These are phyloP conservation scores for Thuja plicata DNA, from an alignment of 83 land plant species.

Conservation along the genomic window DNA sequence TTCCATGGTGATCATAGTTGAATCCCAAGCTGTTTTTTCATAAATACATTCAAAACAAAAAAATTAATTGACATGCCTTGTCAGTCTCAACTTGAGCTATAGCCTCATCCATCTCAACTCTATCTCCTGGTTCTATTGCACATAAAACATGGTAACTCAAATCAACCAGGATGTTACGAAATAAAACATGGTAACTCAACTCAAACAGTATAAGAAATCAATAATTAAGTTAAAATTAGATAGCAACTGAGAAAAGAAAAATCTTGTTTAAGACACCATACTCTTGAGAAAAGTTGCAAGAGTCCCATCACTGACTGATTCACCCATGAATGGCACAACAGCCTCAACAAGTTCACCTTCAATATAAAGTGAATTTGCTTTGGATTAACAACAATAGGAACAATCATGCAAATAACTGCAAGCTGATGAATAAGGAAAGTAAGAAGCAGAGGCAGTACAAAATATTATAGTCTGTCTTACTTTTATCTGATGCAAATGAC, in stretches of 20 bases:
- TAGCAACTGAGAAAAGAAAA: neutral
- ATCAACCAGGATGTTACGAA: constrained; percentile 8
- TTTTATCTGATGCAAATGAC: constrained; percentile 14
- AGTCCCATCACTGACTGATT: constrained; percentile 77
- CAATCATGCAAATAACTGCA: neutral
- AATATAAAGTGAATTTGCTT: constrained; percentile 10
- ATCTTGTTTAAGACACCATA: constrained; percentile 21
- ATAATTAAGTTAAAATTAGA: neutral
- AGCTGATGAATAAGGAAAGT: neutral
- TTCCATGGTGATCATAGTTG: neutral
- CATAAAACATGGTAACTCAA: neutral
- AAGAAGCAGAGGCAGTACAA: neutral
- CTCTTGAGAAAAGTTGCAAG: constrained; percentile 67
- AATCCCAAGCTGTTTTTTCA: neutral
- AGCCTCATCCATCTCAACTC: constrained; percentile 63
- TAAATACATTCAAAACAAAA: constrained; percentile 5
- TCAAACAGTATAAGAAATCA: constrained; percentile 1
- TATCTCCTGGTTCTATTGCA: constrained; percentile 65
- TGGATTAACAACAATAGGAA: neutral
- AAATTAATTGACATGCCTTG: constrained; percentile 42
- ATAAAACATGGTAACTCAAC: neutral
- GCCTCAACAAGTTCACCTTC: constrained; percentile 68
- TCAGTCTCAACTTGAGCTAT: constrained; percentile 87
- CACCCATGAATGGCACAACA: constrained; percentile 81
- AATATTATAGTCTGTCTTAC: neutral